These are phyloP conservation scores for Flaveria brownii DNA, from an alignment of 129 eudicot genomes.

Conservation along the genomic window DNA sequence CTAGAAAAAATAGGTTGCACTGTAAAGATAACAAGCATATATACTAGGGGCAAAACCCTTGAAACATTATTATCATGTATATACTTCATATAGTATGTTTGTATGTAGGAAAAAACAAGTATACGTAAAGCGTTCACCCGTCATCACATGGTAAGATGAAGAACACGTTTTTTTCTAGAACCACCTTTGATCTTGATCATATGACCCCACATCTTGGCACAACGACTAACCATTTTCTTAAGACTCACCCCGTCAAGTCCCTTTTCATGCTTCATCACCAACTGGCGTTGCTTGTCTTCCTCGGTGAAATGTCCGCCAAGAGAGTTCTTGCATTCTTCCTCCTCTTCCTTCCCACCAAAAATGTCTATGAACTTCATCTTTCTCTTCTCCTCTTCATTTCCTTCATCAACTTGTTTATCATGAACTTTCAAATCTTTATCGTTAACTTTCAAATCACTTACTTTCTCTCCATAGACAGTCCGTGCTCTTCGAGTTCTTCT, in stretches of 20 bases:
- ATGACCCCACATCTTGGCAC: slow-evolving; percentile 44
- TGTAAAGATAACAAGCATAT: not conserved
- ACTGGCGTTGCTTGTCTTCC: slow-evolving; percentile 46
- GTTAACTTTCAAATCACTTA: slow-evolving; percentile 30
- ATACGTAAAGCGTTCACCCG: slow-evolving; percentile 8
- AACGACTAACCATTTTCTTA: slow-evolving; percentile 49
- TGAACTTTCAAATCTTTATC: slow-evolving; percentile 27
- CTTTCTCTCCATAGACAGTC: slow-evolving; percentile 28
- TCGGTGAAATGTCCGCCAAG: slow-evolving; percentile 59
- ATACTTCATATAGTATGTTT: not conserved
- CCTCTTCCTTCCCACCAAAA: slow-evolving; percentile 26
- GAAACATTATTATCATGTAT: slow-evolving; percentile 20
- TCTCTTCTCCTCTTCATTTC: slow-evolving; percentile 28
- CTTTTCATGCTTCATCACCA: slow-evolving; percentile 50
- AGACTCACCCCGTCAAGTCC: slow-evolving; percentile 35
- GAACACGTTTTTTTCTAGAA: slow-evolving; percentile 38
- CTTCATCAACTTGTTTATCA: slow-evolving; percentile 19
- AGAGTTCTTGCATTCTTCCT: slow-evolving; percentile 42
- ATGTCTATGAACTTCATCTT: slow-evolving; percentile 23
- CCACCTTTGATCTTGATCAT: slow-evolving; percentile 57
- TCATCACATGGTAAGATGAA: slow-evolving; percentile 38
- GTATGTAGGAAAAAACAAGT: not conserved
- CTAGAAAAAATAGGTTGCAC: not conserved
- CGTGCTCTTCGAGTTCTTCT: slow-evolving; percentile 57
- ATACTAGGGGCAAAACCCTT: slow-evolving; percentile 2